Evolutionary conservation across 495 filamentous ascomycete species (phyloP).

Genomic region (Lophiotrema nucula): DNA sequence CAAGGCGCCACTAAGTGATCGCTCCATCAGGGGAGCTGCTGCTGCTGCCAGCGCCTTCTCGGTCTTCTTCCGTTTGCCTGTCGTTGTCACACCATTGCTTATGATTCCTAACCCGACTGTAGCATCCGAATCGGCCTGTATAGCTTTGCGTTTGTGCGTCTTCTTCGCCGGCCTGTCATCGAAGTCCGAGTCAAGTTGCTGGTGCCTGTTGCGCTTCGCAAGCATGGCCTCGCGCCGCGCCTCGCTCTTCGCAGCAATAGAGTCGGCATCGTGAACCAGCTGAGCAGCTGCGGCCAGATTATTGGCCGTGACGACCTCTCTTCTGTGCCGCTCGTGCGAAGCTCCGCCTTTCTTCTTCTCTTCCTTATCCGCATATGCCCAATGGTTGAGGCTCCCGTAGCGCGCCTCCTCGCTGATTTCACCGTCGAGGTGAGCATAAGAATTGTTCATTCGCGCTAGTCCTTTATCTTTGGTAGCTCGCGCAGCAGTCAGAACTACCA

Average conservation of each 20-base stretch:
- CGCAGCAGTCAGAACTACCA: slow-evolving; percentile 87
- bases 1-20: slow-evolving; percentile 62
- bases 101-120: slow-evolving; percentile 44
- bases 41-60: slow-evolving; percentile 56
- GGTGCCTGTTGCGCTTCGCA: slow-evolving; percentile 64
- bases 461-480: slow-evolving; percentile 86
- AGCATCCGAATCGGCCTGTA: slow-evolving; percentile 41
- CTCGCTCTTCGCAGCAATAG: slow-evolving; percentile 71
- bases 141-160: slow-evolving; percentile 57
- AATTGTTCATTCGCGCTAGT: slow-evolving; percentile 74
- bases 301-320: slow-evolving; percentile 71
- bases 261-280: slow-evolving; percentile 73
- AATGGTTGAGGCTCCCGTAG: slow-evolving; percentile 85
- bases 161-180: slow-evolving; percentile 69
- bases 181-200: slow-evolving; percentile 71
- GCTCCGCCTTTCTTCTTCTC: slow-evolving; percentile 57
- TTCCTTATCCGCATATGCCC: slow-evolving; percentile 86
- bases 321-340: slow-evolving; percentile 66
- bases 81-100: slow-evolving; percentile 38
- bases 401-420: slow-evolving; percentile 95
- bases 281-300: slow-evolving; percentile 64
- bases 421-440: slow-evolving; percentile 74
- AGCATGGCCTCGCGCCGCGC: slow-evolving; percentile 73
- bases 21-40: slow-evolving; percentile 55
- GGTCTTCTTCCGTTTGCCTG: slow-evolving; percentile 75